A percentile compares a stretch with the other conserved stretches of the same genome.
Conservation (phyloP, 257 asterid genomes). For the Eustoma russellianum region DNA sequence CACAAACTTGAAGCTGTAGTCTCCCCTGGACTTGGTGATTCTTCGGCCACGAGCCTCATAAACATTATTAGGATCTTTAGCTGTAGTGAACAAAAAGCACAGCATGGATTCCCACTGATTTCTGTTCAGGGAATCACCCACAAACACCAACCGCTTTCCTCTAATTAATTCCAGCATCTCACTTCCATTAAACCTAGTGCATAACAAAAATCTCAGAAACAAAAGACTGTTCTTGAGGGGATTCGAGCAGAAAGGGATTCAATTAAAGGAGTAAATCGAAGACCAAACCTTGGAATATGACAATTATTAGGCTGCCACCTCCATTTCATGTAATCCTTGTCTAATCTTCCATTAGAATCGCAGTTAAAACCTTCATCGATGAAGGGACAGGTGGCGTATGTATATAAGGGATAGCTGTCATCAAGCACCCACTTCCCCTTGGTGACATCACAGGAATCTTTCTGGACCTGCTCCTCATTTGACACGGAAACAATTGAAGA, state of each 20-base stretch:
- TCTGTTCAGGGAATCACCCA: slow-evolving; percentile 86
- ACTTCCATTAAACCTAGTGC: slow-evolving; percentile 62
- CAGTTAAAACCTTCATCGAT: slow-evolving; percentile 93
- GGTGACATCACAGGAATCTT: slow-evolving; percentile 41
- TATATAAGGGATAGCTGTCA: slow-evolving; percentile 68
- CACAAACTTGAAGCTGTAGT: slow-evolving; percentile 80
- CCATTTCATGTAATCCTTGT: slow-evolving; percentile 77
- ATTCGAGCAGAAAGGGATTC: no score
- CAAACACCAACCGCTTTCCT: slow-evolving; percentile 85
- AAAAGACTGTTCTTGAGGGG: no score
- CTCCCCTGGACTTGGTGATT: slow-evolving; percentile 74
- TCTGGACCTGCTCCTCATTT: slow-evolving; percentile 11
- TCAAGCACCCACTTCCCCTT: slow-evolving; percentile 80
- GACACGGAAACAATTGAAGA: no score
- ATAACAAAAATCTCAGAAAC: background rate
- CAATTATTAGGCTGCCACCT: slow-evolving; percentile 90
- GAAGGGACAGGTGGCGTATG: slow-evolving; percentile 56
- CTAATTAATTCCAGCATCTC: slow-evolving; percentile 69
- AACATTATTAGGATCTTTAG: slow-evolving; percentile 69
- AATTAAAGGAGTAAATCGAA: background rate
- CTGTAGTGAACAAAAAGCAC: slow-evolving; percentile 67
- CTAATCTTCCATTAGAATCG: slow-evolving; percentile 64
- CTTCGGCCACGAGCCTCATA: slow-evolving; percentile 74
- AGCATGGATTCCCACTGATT: slow-evolving; percentile 97
- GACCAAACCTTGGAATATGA: slow-evolving; percentile 59